phyloP scores from a whole-genome alignment of 163 green algal species.

The Prototheca cutis region DNA sequence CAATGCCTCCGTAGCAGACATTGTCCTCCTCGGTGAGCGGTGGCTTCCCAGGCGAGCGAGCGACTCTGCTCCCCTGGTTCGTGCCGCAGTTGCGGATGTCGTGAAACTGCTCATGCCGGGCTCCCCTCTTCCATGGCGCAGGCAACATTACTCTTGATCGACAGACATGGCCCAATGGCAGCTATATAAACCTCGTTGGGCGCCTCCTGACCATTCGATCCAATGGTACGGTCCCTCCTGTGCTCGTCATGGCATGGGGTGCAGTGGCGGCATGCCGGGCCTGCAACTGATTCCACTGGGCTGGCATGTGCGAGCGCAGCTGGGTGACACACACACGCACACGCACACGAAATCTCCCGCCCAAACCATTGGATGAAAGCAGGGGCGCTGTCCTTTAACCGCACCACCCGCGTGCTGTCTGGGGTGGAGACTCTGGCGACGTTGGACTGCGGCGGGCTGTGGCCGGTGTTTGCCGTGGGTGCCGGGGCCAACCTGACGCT shows the following conservation, averaged over 20 bases:
- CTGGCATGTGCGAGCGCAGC: neutral
- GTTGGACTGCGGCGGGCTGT: neutral
- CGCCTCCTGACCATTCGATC: neutral
- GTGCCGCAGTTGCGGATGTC: too few species aligned
- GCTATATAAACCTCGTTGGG: neutral
- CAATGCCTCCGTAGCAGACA: neutral
- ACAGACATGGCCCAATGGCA: neutral
- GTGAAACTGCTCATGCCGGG: too few species aligned
- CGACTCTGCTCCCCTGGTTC: neutral
- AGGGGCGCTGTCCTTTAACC: neutral
- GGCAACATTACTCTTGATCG: neutral
- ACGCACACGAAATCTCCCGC: neutral
- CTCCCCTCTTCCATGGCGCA: neutral
- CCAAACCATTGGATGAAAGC: too few species aligned
- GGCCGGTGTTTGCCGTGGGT: neutral
- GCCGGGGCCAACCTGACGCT: neutral
- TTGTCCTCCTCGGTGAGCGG: neutral
- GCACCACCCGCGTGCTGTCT: neutral
- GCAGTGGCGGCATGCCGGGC: too few species aligned
- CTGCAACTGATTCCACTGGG: too few species aligned
- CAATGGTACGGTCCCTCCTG: too few species aligned
- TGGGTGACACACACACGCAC: too few species aligned
- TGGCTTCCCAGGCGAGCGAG: neutral
- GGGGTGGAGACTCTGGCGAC: too few species aligned
- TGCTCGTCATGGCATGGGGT: too few species aligned